phyloP scores from a whole-genome alignment of 208 protist genomes.

The Trypanosomatidae sp. region DNA sequence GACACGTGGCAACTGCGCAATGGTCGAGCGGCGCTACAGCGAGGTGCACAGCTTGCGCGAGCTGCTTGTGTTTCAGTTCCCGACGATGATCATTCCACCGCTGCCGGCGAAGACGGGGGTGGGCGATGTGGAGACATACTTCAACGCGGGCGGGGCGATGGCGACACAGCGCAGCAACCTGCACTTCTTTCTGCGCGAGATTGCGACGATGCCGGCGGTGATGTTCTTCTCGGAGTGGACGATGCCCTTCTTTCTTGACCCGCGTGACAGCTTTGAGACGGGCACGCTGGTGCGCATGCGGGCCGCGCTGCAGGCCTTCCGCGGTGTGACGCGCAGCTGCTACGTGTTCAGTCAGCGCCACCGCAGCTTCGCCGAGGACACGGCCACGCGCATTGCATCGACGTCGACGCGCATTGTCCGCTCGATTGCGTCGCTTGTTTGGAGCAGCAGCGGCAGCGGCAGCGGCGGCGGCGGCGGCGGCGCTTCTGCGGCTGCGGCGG shows the following conservation, averaged over 20 bases:
- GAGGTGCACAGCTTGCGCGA: slow-evolving; percentile 59
- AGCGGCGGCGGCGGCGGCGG: background rate
- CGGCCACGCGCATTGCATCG: slow-evolving; percentile 30
- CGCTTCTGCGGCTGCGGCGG: slow-evolving; percentile 1
- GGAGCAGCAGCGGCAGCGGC: slow-evolving; percentile 1
- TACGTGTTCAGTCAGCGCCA: slow-evolving; percentile 43
- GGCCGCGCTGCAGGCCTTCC: slow-evolving; percentile 17
- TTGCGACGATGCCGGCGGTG: slow-evolving; percentile 49
- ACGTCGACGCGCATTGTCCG: slow-evolving; percentile 45
- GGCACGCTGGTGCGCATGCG: slow-evolving; percentile 33
- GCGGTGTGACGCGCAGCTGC: slow-evolving; percentile 19
- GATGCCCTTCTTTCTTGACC: slow-evolving; percentile 60
- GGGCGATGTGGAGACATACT: slow-evolving; percentile 53
- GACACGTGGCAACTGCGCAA: slow-evolving; percentile 20
- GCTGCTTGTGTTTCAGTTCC: slow-evolving; percentile 60
- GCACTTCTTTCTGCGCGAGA: slow-evolving; percentile 56
- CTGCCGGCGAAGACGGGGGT: slow-evolving; percentile 53
- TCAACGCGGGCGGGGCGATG: slow-evolving; percentile 34
- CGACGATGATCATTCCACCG: slow-evolving; percentile 59
- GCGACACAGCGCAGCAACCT: slow-evolving; percentile 39
- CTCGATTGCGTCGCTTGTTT: slow-evolving; percentile 34
- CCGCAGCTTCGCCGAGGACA: slow-evolving; percentile 25
- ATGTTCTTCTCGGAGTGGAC: slow-evolving; percentile 65
- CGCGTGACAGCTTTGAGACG: slow-evolving; percentile 56
- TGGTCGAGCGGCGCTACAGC: slow-evolving; percentile 70